Conservation (phyloP, 2,329 filamentous ascomycete genomes). For the Botrytis deweyae region DNA sequence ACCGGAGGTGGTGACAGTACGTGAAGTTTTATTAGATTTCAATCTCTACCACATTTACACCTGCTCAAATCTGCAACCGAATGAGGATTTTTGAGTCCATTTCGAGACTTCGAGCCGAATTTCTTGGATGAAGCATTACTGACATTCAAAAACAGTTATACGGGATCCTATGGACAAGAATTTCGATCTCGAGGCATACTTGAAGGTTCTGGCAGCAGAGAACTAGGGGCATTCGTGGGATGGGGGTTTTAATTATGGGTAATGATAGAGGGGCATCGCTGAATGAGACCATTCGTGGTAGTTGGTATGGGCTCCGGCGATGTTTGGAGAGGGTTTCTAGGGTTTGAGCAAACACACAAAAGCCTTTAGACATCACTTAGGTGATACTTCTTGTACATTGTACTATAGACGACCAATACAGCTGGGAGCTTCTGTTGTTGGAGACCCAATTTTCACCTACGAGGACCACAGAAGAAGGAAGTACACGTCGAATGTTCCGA, state of each 20-base stretch:
- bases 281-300: slow-evolving; percentile 23
- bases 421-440: slow-evolving; percentile 24
- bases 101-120: not conserved
- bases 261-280: slow-evolving; percentile 32
- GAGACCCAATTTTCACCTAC: slow-evolving; percentile 21
- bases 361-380: slow-evolving; percentile 39
- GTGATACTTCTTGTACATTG: slow-evolving; percentile 41
- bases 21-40: slow-evolving; percentile 25
- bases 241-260: slow-evolving; percentile 33
- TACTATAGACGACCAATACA: slow-evolving; percentile 39
- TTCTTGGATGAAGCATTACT: not conserved
- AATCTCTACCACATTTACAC: not conserved
- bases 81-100: not conserved
- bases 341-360: slow-evolving; percentile 31
- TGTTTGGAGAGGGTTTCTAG: slow-evolving; percentile 30
- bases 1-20: slow-evolving; percentile 42
- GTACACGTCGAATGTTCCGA: not conserved
- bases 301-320: slow-evolving; percentile 28
- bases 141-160: slow-evolving; percentile 52
- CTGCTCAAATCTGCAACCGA: not conserved
- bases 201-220: slow-evolving; percentile 61
- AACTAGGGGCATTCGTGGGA: slow-evolving; percentile 30
- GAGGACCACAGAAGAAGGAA: slow-evolving; percentile 7
- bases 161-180: slow-evolving; percentile 80
- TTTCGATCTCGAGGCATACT: slow-evolving; percentile 88